Conservation (phyloP, 2,329 filamentous ascomycete genomes). For the Sarocladiaceae sp. region DNA sequence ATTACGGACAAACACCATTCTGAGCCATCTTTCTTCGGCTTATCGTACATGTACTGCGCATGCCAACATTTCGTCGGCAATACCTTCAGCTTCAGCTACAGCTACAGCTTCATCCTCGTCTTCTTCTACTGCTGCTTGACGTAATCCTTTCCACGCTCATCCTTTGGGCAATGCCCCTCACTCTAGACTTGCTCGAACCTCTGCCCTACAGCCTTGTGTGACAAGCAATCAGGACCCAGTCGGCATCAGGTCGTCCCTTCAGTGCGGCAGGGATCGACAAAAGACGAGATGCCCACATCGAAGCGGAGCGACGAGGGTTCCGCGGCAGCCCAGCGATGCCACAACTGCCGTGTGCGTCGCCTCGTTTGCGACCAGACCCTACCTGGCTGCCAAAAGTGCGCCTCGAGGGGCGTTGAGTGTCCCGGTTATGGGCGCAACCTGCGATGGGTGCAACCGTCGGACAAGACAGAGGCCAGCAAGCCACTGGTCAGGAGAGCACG, state of each 20-base stretch:
- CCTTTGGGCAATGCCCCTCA: too few species aligned
- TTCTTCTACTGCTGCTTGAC: too few species aligned
- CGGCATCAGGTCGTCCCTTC: not conserved
- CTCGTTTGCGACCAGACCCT: conserved; percentile 8
- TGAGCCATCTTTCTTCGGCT: too few species aligned
- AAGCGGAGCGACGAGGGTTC: not conserved
- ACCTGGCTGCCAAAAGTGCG: not conserved
- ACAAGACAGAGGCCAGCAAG: conserved; percentile 2
- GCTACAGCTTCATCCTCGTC: too few species aligned
- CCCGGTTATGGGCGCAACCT: conserved; percentile 4
- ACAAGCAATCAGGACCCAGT: too few species aligned
- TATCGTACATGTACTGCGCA: too few species aligned
- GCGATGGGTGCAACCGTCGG: conserved; percentile 1
- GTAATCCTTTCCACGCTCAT: too few species aligned
- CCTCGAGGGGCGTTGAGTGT: not conserved
- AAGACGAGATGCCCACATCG: not conserved
- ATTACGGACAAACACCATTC: too few species aligned
- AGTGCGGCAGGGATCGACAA: not conserved
- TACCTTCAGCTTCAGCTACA: too few species aligned
- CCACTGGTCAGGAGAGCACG: not conserved
- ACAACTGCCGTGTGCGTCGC: conserved; percentile 1
- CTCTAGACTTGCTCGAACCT: too few species aligned
- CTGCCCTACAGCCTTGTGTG: too few species aligned
- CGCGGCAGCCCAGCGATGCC: not conserved
- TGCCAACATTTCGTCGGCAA: too few species aligned